Evolutionary conservation across 345 rosid genomes (phyloP).

Genomic region (Rhodamnia rubescens): DNA sequence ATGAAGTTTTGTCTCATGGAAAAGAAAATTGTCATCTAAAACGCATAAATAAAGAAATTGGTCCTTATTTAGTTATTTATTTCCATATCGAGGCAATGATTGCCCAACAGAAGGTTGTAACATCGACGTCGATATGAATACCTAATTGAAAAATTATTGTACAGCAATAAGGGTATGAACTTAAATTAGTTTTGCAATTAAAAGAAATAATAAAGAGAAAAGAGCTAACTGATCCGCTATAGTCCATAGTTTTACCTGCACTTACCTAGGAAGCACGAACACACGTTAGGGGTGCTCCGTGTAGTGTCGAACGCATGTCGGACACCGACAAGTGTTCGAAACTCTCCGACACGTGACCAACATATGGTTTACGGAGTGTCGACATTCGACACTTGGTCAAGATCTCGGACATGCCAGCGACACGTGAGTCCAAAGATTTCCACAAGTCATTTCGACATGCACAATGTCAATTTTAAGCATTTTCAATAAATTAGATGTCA

Average conservation of each 20-base stretch:
- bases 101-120: not conserved
- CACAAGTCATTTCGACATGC: too few species aligned
- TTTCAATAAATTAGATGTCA: too few species aligned
- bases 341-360: too few species aligned
- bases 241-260: not conserved
- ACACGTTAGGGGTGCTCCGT: not conserved
- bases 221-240: not conserved
- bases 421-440: too few species aligned
- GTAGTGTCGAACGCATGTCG: too few species aligned
- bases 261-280: not conserved
- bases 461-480: too few species aligned
- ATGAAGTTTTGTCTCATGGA: not conserved
- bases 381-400: too few species aligned
- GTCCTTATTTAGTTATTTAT: not conserved
- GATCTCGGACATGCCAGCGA: too few species aligned
- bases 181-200: not conserved
- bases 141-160: not conserved
- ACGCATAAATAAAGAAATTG: not conserved
- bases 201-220: not conserved
- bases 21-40: not conserved
- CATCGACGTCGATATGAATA: not conserved
- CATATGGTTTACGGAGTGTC: not conserved
- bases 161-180: not conserved
- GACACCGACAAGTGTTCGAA: not conserved
- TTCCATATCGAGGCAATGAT: not conserved